Base-by-base conservation (phyloP, 768 basidiomycete species). In the Cystobasidium tubakii region DNA sequence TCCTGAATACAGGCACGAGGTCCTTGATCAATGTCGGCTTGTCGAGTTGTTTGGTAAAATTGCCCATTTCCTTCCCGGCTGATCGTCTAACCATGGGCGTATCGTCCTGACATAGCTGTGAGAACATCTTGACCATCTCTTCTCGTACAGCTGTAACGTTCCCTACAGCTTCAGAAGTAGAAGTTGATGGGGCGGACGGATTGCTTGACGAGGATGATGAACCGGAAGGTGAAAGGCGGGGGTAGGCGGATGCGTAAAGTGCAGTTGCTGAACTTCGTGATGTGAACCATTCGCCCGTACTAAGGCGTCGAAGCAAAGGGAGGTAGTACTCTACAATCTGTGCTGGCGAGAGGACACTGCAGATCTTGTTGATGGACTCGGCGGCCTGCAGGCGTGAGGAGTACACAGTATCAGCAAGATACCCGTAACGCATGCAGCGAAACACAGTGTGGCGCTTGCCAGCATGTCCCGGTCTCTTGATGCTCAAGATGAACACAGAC, bases 11-110 rank as follows among this genome's bases (percentile, higher is more conserved):
- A 64, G 92, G 89, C 25, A 99, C 84, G 67, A 91, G 89, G 80
- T 97, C 95, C 63, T 88, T 85, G 74, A 95, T 80, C 74, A 98
- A 87, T 75, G 92, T 87, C 57, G 85, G 86, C 80, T 90, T 89
- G 53, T 89, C 85, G 76, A 94, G 86, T 79, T 88, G 87, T 81
- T 88, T 88, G 73, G 90, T 73, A 67, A 80, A 79, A n/a, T 53
- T 66, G 62, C 92, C 95, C 57, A 98, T 88, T 87, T 90, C 92
- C 82, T 92, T 96, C 15, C 94, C 94, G 60, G 93, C 93, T 31
- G 95, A 94, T 75, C 96, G 86, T 79, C 94, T 85, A 74, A 97
- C 95, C 96, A 99, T 99, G 29, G 96, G 96, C 15, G 96, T 99
- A 80, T 99, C 96, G 80, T 99, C 96, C 23, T 87, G 85, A 10